Evolutionary conservation across 176 grass and related monocot genomes (phyloP), one percentile per base, ranked within the genome.

Genomic region (Rhipidocladum racemiflorum): DNA sequence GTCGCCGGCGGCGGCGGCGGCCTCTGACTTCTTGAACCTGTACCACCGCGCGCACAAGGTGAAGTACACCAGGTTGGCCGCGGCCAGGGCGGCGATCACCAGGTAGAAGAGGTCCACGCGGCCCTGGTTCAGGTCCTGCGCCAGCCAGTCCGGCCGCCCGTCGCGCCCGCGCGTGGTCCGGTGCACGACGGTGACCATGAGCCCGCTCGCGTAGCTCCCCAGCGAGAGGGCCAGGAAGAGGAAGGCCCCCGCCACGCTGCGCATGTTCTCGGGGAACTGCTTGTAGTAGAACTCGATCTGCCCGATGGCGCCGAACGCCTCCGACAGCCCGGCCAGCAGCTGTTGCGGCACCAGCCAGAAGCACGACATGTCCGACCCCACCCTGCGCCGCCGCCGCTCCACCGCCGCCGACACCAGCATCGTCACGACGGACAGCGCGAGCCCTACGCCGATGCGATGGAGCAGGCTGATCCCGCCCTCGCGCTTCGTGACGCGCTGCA

Each of bases 241-340:
- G 14, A 94, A 36, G 7, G 90, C 87, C 11, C 91, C 87, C 0
- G 88, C 91, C 6, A 91, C 77, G 45, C 89, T 94, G 17, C 89
- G 77, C 92, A 94, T 94, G 81, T 88, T 88, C 72, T 95, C 92
- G 9, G 92, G 92, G 70, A 92, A 92, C 76, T 95, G 87, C 74
- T 83, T 86, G 85, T 95, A 95, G 82, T 83, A 92, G 20, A 95
- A 88, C 78, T 95, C 92, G 2, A 70, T 81, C 88, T 88, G 90
- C 0, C 92, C 83, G 7, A 95, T 92, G 12, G 72, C 9, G 4
- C 32, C 77, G 73, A 95, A 95, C 1, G 87, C 92, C 81, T 94
- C 92, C 0, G 90, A 85, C 6, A 94, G 4, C 0, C 92, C 92
- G 0, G 81, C 59, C 1, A 92, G 34, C 61, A 84, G 25, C 49